These are phyloP conservation scores for Teratosphaeria gauchensis DNA, from an alignment of 2,329 filamentous ascomycete genomes.

Conservation along the genomic window DNA sequence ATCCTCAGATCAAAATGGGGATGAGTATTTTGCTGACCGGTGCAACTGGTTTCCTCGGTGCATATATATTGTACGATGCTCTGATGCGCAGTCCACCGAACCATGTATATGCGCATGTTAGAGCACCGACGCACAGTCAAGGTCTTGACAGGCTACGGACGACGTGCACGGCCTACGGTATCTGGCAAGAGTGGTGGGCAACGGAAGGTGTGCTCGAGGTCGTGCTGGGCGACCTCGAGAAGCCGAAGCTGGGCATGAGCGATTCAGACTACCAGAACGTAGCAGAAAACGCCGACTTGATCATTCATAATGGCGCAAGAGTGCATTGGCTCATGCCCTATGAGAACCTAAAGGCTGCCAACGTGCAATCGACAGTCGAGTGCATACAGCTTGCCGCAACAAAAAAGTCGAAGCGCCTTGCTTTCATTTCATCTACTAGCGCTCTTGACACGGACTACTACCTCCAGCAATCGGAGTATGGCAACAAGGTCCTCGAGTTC, in stretches of 20 bases:
- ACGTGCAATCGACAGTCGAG: constrained; percentile 74
- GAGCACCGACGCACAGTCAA: constrained; percentile 52
- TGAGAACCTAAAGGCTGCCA: constrained; percentile 58
- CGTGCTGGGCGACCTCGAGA: constrained; percentile 63
- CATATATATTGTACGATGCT: constrained; percentile 68
- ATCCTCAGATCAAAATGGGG: constrained; percentile 10
- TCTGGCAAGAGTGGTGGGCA: constrained; percentile 65
- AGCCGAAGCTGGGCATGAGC: constrained; percentile 64
- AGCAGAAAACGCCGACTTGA: constrained; percentile 54
- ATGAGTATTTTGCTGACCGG: constrained; percentile 66
- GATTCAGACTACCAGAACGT: constrained; percentile 56
- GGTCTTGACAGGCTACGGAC: constrained; percentile 56
- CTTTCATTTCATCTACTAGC: constrained; percentile 74
- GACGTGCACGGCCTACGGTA: constrained; percentile 64
- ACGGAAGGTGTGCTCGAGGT: constrained; percentile 47
- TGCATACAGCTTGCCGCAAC: constrained; percentile 64
- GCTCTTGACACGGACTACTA: constrained; percentile 77
- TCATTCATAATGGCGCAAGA: constrained; percentile 70
- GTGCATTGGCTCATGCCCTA: constrained; percentile 77
- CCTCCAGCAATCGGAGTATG: constrained; percentile 60
- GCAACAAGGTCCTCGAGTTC: constrained; percentile 60
- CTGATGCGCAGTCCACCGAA: constrained; percentile 46
- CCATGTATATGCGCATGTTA: constrained; percentile 66
- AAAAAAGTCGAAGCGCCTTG: constrained; percentile 68
- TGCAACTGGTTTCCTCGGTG: constrained; percentile 80